A percentile compares a stretch with the other conserved stretches of the same genome.
Conservation (phyloP, 139 green algal species). For the Deuterostichococcus epilithicus region DNA sequence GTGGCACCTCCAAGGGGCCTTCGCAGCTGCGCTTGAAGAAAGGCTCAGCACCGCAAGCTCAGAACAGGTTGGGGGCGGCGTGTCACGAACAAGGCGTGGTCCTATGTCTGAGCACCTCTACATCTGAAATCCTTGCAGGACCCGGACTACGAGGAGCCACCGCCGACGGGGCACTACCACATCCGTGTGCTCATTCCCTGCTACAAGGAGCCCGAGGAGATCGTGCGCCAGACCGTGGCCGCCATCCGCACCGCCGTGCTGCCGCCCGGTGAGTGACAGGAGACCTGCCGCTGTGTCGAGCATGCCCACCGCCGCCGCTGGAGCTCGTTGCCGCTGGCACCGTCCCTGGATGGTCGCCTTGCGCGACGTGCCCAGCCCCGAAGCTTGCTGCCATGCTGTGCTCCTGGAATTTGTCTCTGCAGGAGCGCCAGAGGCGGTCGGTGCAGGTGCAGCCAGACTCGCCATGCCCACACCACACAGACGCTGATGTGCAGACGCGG, state of each 20-base stretch:
- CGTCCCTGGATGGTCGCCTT: conserved; percentile 5
- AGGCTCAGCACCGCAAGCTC: too few species aligned
- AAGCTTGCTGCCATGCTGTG: too few species aligned
- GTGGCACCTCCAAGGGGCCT: too few species aligned
- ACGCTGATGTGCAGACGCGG: conserved; percentile 32
- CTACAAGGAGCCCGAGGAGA: conserved; percentile 29
- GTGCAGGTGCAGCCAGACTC: not conserved
- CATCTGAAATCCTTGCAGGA: not conserved
- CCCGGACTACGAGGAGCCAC: not conserved
- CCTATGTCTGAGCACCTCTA: too few species aligned
- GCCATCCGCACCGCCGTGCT: conserved; percentile 11
- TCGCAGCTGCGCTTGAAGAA: too few species aligned
- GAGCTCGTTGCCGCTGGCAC: too few species aligned
- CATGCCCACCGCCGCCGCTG: too few species aligned
- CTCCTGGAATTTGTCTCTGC: conserved; percentile 7
- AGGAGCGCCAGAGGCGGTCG: conserved; percentile 15
- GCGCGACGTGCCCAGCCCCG: conserved; percentile 17
- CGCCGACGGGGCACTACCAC: conserved; percentile 13
- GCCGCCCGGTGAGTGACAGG: not conserved
- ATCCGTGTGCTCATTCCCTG: conserved; percentile 26
- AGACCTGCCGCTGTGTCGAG: not conserved
- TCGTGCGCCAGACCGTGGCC: conserved; percentile 24
- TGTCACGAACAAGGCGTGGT: too few species aligned
- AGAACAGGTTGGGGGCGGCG: too few species aligned
- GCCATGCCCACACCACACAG: conserved; percentile 4